These are phyloP conservation scores for Xylariales sp. DNA, from an alignment of 2,329 filamentous ascomycete genomes.

Conservation along the genomic window DNA sequence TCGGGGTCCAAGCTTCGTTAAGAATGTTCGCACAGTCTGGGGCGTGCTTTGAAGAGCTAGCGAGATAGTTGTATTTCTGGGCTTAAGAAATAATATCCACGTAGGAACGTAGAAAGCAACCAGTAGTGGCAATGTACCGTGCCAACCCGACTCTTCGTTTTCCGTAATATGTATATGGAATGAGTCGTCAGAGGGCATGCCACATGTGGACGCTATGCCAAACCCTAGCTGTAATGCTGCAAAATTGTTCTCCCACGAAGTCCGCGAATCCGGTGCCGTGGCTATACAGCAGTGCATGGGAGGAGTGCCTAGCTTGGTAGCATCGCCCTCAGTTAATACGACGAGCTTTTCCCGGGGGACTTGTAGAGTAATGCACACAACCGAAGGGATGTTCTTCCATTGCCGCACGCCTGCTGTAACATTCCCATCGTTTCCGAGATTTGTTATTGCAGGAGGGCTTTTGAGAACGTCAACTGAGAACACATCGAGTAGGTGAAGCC, in stretches of 20 bases:
- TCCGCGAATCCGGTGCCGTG: background rate
- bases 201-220: slow-evolving; percentile 26
- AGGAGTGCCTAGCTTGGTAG: slow-evolving; percentile 8
- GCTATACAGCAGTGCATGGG: slow-evolving; percentile 10
- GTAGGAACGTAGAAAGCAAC: slow-evolving; percentile 37
- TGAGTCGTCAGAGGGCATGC: slow-evolving; percentile 19
- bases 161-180: slow-evolving; percentile 27
- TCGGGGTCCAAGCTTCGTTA: slow-evolving; percentile 16
- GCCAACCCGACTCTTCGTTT: slow-evolving; percentile 31
- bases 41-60: too few species aligned
- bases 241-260: slow-evolving; percentile 26
- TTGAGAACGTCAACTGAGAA: slow-evolving; percentile 25
- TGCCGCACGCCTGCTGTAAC: background rate
- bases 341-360: slow-evolving; percentile 13
- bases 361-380: slow-evolving; percentile 13
- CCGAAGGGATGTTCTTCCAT: background rate
- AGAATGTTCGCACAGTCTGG: slow-evolving; percentile 20
- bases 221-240: slow-evolving; percentile 36
- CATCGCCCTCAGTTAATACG: slow-evolving; percentile 7
- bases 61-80: slow-evolving; percentile 21
- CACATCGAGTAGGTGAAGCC: slow-evolving; percentile 30
- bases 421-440: too few species aligned
- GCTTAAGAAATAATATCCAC: slow-evolving; percentile 24
- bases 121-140: slow-evolving; percentile 31
- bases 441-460: slow-evolving; percentile 15